Conservation (phyloP, 2,329 filamentous ascomycete genomes). For the Calonectria pseudoturangicola region DNA sequence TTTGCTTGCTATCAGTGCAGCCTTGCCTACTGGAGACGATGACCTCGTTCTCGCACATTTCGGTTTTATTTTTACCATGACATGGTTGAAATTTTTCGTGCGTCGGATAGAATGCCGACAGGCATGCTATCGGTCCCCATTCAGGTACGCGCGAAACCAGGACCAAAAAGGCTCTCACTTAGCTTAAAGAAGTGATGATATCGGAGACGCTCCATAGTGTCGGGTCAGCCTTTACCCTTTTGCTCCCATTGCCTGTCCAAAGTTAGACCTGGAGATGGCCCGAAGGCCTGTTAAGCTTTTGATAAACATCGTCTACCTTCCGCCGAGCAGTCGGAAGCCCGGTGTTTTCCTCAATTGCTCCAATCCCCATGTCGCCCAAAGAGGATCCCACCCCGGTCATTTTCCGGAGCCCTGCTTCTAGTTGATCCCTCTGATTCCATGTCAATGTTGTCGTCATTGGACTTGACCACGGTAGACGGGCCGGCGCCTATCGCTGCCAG, state of each 20-base stretch:
- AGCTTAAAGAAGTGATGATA: conserved; percentile 26
- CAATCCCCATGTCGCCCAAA: conserved; percentile 7
- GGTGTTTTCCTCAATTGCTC: conserved; percentile 5
- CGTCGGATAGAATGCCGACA: conserved; percentile 17
- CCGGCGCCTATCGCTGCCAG: conserved; percentile 9
- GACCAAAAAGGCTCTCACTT: not conserved
- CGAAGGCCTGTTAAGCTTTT: conserved; percentile 30
- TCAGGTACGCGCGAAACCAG: conserved; percentile 1
- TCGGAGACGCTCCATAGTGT: conserved; percentile 44
- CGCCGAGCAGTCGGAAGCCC: conserved; percentile 17
- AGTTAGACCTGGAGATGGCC: conserved; percentile 22
- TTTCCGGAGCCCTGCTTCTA: conserved; percentile 12
- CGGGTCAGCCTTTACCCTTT: conserved; percentile 33
- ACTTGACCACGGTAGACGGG: conserved; percentile 11
- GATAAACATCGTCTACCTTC: conserved; percentile 29
- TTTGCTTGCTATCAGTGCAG: not conserved
- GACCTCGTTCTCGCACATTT: not conserved
- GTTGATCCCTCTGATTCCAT: conserved; percentile 10
- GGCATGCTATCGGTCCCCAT: conserved; percentile 2
- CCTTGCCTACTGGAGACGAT: conserved; percentile 14
- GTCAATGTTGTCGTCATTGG: conserved; percentile 21
- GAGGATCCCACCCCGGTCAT: conserved; percentile 16
- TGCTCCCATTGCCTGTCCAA: conserved; percentile 6
- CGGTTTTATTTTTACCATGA: not conserved
- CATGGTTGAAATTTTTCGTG: not conserved